These are phyloP conservation scores for Tolypocladium pustulatum DNA, from an alignment of 2,329 filamentous ascomycete species.

Conservation along the genomic window DNA sequence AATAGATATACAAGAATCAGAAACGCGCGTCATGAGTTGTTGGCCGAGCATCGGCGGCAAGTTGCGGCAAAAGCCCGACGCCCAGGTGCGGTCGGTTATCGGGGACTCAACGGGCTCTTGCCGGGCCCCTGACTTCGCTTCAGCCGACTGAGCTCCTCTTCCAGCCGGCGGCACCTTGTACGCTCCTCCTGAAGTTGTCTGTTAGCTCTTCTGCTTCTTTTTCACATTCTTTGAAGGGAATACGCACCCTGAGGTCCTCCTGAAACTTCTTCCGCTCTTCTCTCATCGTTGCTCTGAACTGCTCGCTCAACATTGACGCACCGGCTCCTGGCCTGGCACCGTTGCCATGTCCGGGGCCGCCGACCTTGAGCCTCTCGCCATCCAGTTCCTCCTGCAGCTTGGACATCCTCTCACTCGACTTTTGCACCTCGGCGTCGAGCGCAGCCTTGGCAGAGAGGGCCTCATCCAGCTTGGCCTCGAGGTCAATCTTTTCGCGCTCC, in stretches of 20 bases:
- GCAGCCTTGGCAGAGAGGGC: conserved; percentile 19
- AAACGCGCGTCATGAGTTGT: not conserved
- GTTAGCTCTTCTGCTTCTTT: conserved; percentile 15
- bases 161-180: conserved; percentile 32
- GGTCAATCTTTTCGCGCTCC: conserved; percentile 36
- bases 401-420: conserved; percentile 22
- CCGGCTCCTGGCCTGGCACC: conserved; percentile 27
- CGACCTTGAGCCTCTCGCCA: conserved; percentile 34
- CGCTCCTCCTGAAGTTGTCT: conserved; percentile 36
- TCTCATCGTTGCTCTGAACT: conserved; percentile 45
- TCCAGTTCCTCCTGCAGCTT: conserved; percentile 43
- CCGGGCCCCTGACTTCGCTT: conserved; percentile 30
- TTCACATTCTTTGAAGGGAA: not conserved
- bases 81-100: conserved; percentile 5
- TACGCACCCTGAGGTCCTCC: conserved; percentile 39
- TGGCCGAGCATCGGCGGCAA: not conserved
- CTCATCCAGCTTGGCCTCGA: conserved; percentile 28
- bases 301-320: conserved; percentile 43
- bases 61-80: not conserved
- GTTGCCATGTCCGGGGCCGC: conserved; percentile 18
- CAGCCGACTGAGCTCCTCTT: conserved; percentile 38
- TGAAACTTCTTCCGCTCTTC: conserved; percentile 48
- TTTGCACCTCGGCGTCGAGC: conserved; percentile 31
- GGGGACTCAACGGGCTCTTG: conserved; percentile 32
- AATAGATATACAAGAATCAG: not conserved